phyloP scores from a whole-genome alignment of 306 rosid genomes.

The Comarum palustre region DNA sequence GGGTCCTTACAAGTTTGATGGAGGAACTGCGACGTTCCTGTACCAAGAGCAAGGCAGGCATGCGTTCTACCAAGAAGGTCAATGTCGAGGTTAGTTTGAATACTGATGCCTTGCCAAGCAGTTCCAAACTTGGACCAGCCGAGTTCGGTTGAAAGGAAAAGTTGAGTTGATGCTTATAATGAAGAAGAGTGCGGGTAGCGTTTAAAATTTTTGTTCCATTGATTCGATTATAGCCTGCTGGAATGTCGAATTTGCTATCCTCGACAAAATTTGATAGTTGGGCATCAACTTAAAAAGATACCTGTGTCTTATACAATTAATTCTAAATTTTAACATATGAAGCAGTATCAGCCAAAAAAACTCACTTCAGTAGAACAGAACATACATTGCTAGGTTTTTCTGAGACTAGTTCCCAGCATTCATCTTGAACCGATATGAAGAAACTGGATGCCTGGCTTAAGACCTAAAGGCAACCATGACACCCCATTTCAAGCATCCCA shows the following conservation, averaged over 20 bases:
- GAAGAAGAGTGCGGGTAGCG: no score
- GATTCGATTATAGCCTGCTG: no score
- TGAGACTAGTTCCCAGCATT: not conserved
- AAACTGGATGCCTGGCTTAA: not conserved
- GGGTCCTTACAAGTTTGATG: slow-evolving; percentile 12
- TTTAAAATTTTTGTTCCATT: no score
- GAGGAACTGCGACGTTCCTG: not conserved
- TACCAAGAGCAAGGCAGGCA: slow-evolving; percentile 10
- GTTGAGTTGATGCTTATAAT: slow-evolving; percentile 25
- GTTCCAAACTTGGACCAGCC: not conserved
- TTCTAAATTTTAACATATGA: not conserved
- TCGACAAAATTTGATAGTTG: no score
- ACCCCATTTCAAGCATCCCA: not conserved
- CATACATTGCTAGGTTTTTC: not conserved
- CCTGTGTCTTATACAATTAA: no score
- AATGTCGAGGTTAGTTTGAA: slow-evolving; percentile 4
- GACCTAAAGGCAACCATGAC: not conserved
- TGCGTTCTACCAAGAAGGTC: slow-evolving; percentile 1
- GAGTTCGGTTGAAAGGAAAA: slow-evolving; percentile 2
- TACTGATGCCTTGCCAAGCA: not conserved
- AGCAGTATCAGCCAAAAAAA: not conserved
- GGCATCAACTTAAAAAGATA: no score
- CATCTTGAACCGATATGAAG: not conserved
- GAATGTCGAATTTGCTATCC: no score
- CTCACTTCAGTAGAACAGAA: not conserved